Evolutionary conservation across 2,329 filamentous ascomycete genomes (phyloP).

Genomic region (Curvularia sp.): DNA sequence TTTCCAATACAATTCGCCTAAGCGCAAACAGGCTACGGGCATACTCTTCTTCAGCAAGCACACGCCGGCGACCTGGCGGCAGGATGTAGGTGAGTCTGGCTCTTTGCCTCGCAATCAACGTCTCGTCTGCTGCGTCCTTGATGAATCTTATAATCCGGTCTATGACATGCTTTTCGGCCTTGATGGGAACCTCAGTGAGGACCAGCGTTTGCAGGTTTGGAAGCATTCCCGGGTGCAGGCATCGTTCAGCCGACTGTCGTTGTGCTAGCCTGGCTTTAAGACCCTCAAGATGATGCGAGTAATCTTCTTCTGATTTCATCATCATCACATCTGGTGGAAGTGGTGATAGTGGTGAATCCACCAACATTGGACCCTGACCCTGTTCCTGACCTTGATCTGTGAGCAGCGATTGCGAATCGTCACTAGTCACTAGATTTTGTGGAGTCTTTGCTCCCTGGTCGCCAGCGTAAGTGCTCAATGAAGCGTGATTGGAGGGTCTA

Average conservation of each 20-base stretch:
- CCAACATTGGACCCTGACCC: conserved; percentile 55
- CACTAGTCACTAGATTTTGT: conserved; percentile 25
- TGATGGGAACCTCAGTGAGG: conserved; percentile 63
- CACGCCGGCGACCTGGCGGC: conserved; percentile 62
- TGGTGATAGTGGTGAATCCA: conserved; percentile 23
- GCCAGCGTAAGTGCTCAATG: neutral
- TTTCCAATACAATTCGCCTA: conserved; percentile 63
- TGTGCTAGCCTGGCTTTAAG: conserved; percentile 39
- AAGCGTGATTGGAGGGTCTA: neutral
- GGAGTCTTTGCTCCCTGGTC: no score
- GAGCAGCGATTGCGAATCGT: conserved; percentile 44
- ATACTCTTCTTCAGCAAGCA: conserved; percentile 57
- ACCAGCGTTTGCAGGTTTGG: conserved; percentile 62
- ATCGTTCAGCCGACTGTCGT: conserved; percentile 41
- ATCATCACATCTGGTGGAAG: conserved; percentile 8
- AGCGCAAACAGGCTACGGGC: conserved; percentile 63
- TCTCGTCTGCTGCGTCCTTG: conserved; percentile 63
- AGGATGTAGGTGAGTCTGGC: conserved; percentile 64
- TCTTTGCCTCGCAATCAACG: conserved; percentile 59
- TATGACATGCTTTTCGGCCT: conserved; percentile 49
- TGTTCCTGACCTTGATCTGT: conserved; percentile 52
- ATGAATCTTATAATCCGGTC: conserved; percentile 61
- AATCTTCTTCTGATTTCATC: conserved; percentile 29
- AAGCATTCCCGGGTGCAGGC: conserved; percentile 62
- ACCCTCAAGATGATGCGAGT: conserved; percentile 38